Evolutionary conservation across 345 rosid genomes (phyloP), one percentile per base, ranked within the genome.

Genomic region (Dovyalis caffra): DNA sequence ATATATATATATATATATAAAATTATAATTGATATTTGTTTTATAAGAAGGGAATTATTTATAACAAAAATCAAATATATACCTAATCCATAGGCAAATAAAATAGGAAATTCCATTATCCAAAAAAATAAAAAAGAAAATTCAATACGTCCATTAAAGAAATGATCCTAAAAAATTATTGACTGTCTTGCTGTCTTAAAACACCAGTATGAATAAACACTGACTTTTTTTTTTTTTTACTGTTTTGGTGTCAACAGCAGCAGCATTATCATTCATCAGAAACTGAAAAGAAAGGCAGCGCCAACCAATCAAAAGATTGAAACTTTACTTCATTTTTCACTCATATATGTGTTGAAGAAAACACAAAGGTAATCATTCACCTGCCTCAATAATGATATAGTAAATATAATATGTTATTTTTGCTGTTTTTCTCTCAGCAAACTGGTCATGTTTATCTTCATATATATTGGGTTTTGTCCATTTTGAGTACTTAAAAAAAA

Each of bases 361-460:
- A 29, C 28, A 11, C 63, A 49, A 43, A 20, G 43, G 33, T 26
- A 57, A 67, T 40, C 35, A 23, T 66, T 67, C 65, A 53, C 70
- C 66, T 74, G 69, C n/a, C 26, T 29, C 16, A 6, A 49, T 49
- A 4, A 21, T 31, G 18, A 14, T 47, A 15, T 47, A 47, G 15
- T 31, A 6, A 31, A 32, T 64, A 33, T 16, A 15, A 6, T 62
- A 26, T 15, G n/a, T n/a, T n/a, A n/a, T n/a, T n/a, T n/a, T 16
- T 63, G 10, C 38, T 34, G 21, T 10, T 9, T 14, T 15, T 0
- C 35, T n/a, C 70, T n/a, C 37, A 63, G 70, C 71, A 68, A 73
- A 63, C 79, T 60, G 31, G 14, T 20, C 66, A 29, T 70, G 34
- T 61, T 73, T 71, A 69, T 79, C 32, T 47, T 62, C 23, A 64